Base-by-base conservation (phyloP, 2,329 filamentous ascomycete species). In the Apiospora saccharicola region DNA sequence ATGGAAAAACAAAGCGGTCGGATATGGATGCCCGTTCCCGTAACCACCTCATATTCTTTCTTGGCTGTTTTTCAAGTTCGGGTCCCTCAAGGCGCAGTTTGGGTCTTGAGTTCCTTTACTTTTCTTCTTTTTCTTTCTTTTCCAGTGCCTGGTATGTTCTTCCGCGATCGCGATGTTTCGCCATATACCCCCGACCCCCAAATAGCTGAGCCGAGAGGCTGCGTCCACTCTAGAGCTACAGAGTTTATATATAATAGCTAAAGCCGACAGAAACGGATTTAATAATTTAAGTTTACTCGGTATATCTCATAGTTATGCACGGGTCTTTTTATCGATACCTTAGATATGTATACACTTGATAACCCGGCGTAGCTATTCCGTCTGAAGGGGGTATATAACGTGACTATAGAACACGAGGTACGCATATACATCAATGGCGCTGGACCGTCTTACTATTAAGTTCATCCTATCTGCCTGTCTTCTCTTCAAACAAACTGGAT, bases 111-210 rank as follows among this genome's bases (percentile, higher is more conserved):
- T 10, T 7, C 10, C 10, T 41, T 41, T 41, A 8, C 10, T 41
- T 41, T 10, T 41, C 37, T 41, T 41, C 2, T 7, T 41, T 10
- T 41, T 41, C 10, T 41, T 22, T 41, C 37, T 41, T 41, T 41
- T 64, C 10, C 16, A n/a, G 30, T 22, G 34, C 57, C 34, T 64
- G 34, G 7, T 10, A 37, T 37, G 5, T 37, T 4, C 26, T 37
- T 8, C 8, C 57, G 7, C 16, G 16, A 22, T 41, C 34, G 34
- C 57, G 41, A 24, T 64, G 12, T 14, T 41, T 12, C 24, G 34
- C 34, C 41, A 64, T 64, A 64, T 64, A 64, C 34, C 34, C 34
- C 26, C n/a, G n/a, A n/a, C n/a, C n/a, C n/a, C n/a, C n/a, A n/a
- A n/a, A n/a, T n/a, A 41, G 37, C 37, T 10, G 37, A 41, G 37